Conservation (phyloP, 306 rosid species). For the Cucurbita pepo region DNA sequence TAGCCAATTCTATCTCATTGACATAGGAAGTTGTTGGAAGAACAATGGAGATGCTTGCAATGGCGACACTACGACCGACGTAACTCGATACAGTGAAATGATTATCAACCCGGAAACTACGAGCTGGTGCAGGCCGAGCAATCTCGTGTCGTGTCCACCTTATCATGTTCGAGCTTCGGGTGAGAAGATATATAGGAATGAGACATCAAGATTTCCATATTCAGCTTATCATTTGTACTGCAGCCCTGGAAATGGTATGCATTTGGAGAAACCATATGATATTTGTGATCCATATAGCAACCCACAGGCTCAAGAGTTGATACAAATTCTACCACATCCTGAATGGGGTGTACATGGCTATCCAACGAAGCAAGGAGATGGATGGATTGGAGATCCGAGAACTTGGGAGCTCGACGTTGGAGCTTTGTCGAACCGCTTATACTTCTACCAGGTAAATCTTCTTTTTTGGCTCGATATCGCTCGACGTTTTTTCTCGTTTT, state of each 20-base stretch:
- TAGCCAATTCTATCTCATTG: slow-evolving; percentile 34
- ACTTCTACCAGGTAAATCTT: slow-evolving; percentile 33
- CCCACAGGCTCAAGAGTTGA: slow-evolving; percentile 39
- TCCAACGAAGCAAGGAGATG: slow-evolving; percentile 36
- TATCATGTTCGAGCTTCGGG: slow-evolving; percentile 26
- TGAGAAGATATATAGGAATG: slow-evolving; percentile 27
- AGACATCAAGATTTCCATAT: slow-evolving; percentile 37
- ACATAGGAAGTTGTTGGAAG: slow-evolving; percentile 51
- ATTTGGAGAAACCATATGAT: slow-evolving; percentile 30
- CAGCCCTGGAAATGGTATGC: slow-evolving; percentile 28
- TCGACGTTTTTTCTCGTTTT: not conserved
- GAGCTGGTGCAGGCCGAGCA: slow-evolving; percentile 22
- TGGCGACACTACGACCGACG: slow-evolving; percentile 28
- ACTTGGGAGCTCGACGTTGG: slow-evolving; percentile 55
- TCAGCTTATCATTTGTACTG: slow-evolving; percentile 44
- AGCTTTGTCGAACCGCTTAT: slow-evolving; percentile 26
- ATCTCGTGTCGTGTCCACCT: slow-evolving; percentile 35
- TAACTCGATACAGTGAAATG: slow-evolving; percentile 43
- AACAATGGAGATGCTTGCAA: slow-evolving; percentile 34
- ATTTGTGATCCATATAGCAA: slow-evolving; percentile 50
- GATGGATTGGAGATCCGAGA: slow-evolving; percentile 41
- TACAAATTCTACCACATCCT: slow-evolving; percentile 48
- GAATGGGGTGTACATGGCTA: slow-evolving; percentile 47
- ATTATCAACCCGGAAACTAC: slow-evolving; percentile 32
- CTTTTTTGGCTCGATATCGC: not conserved